phyloP scores from a whole-genome alignment of 208 protist genomes.

The Wallacemonas sp. region DNA sequence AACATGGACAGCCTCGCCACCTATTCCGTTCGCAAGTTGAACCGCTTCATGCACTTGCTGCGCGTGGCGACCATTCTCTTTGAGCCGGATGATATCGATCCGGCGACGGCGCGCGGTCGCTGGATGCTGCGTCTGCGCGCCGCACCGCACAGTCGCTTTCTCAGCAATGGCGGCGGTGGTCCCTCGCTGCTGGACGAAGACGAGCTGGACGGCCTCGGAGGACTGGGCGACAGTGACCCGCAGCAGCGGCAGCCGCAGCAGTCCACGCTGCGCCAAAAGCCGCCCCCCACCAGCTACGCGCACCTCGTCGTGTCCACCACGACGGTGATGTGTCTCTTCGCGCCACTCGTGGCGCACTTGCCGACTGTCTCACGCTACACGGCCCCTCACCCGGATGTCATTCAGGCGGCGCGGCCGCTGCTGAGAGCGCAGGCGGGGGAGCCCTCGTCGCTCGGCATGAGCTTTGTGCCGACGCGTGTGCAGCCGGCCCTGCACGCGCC shows the following conservation, averaged over 20 bases:
- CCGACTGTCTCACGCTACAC: constrained; percentile 42
- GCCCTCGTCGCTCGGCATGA: background rate
- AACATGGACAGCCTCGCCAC: constrained; percentile 19
- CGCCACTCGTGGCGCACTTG: constrained; percentile 59
- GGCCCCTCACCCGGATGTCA: constrained; percentile 11
- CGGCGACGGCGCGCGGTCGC: constrained; percentile 9
- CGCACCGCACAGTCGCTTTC: background rate
- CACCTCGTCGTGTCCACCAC: constrained; percentile 54
- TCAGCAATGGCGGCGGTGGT: background rate
- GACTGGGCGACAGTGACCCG: background rate
- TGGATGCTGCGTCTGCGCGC: background rate
- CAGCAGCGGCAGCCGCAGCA: constrained; percentile 4
- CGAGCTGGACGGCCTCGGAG: constrained; percentile 17
- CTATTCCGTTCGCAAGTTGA: constrained; percentile 15
- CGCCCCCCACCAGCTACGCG: constrained; percentile 23
- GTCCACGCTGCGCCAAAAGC: background rate
- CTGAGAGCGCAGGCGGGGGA: background rate
- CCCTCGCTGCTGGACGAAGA: background rate
- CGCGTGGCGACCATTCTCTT: constrained; percentile 73
- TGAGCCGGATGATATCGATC: constrained; percentile 38
- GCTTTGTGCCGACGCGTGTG: background rate
- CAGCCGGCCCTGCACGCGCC: background rate
- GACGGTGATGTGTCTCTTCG: constrained; percentile 73
- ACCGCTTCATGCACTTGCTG: constrained; percentile 31
- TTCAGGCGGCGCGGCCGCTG: constrained; percentile 4